Base-by-base conservation (phyloP, 2,329 filamentous ascomycete species). In the Fusarium lyarnte region DNA sequence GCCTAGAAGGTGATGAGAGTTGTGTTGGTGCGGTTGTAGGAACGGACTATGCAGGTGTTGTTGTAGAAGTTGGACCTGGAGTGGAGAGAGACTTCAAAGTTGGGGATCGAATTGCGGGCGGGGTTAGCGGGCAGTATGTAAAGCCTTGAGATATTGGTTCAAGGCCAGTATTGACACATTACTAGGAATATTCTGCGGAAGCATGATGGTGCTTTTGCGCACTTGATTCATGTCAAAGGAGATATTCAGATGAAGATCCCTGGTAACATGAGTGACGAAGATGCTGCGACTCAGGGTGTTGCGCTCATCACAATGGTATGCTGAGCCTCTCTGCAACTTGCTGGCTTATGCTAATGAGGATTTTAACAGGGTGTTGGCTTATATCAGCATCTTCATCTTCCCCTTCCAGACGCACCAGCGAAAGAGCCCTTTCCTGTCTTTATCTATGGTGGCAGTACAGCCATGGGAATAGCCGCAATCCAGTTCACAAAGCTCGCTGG, bases 401-500 rank as follows among this genome's bases (percentile, higher is more conserved):
- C 84, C 0, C 78, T 88, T 4, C 88, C 89, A 0, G 79, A 70
- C 29, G 58, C 75, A n/a, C 79, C 84, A 9, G 58, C 77, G 25
- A 78, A 79, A 12, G 77, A 81, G 17, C 75, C 81, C 23, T 75
- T 82, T 42, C 77, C 82, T 1, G 70, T 85, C 49, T 73, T 85
- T 10, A 82, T 85, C 61, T 84, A 85, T 39, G 85, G 83, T 42
- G 83, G 82, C 17, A 86, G 87, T 76, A 89, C 85, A 14, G 88
- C 87, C 2, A 88, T 87, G 3, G 85, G 85, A 77, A 85, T 88
- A 29, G 86, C 88, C 47, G 82, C 79, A 4, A 82, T 85, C 63
- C 83, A 85, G 71, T 82, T 76, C 54, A 81, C 81, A 49, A 82
- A 81, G 63, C 72, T 79, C 5, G 82, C 79, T 4, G 83, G 81